Evolutionary conservation across 2,329 filamentous ascomycete genomes (phyloP), one percentile per base, ranked within the genome.

Genomic region (Penicillium sp.): DNA sequence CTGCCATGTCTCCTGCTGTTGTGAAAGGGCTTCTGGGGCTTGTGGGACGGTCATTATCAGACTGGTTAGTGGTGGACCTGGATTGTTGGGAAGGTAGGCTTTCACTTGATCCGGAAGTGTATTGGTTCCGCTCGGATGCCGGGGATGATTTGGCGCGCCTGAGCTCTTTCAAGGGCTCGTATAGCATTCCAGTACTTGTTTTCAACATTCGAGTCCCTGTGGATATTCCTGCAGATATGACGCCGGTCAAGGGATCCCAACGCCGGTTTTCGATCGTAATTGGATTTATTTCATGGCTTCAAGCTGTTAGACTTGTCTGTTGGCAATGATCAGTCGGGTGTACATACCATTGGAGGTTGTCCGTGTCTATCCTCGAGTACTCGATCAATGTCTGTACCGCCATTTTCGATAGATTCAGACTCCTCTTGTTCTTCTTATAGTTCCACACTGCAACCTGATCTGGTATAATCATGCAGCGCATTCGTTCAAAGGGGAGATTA

Each of bases 201-300:
- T 59, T 59, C 10, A 67, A 49, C 61, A 72, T 65, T 49, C 67
- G 63, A 3, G 68, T 60, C 1, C 67, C 66, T 27, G 70, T 66
- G 1, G 61, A 62, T 4, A 68, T 58, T 1, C 62, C 56, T 2
- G 70, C 67, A 7, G 71, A 71, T 3, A 65, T 47, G 2, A 68
- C 61, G 3, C 68, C 67, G 0, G 65, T 73, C 8, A 74, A 21
- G 0, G 71, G 71, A 52, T 74, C 72, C 67, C 68, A 74, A 26
- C 71, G 69, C 4, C 68, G 66, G 46, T 73, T 71, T n/a, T 71
- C 65, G 10, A 74, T 73, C 1, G 68, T 27, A 2, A 74, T 70
- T 5, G 70, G 67, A 3, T 69, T 73, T 3, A 63, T 49, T 10
- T 65, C 55, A 42, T 72, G 65, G 4, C 67, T 71, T 24, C 35